A percentile compares a stretch with the other conserved stretches of the same genome.
Evolutionary conservation across 164 flowering plant genomes (phyloP).

Genomic region (Echeveria elegans): DNA sequence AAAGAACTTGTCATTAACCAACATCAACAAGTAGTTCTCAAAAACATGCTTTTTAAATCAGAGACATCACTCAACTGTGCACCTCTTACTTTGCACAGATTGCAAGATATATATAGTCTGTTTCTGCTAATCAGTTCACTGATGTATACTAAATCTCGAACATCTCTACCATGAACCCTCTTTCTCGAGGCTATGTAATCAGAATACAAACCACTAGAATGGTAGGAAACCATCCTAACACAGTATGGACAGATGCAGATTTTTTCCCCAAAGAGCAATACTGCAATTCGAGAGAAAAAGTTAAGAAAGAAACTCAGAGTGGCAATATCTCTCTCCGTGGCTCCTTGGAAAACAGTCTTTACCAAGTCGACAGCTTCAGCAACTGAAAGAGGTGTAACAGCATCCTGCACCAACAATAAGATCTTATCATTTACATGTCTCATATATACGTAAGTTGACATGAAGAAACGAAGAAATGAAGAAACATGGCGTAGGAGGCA

Average conservation of each 20-base stretch:
- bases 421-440: background rate
- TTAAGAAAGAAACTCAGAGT: slow-evolving; percentile 43
- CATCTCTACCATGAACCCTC: background rate
- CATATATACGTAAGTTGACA: background rate
- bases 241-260: background rate
- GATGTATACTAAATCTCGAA: background rate
- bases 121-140: too few species aligned
- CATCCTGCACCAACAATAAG: slow-evolving; percentile 53
- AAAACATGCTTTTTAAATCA: background rate
- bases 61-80: too few species aligned
- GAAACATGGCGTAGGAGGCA: background rate
- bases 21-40: background rate
- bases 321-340: slow-evolving; percentile 94
- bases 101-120: too few species aligned
- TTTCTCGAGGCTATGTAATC: background rate
- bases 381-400: slow-evolving; percentile 82
- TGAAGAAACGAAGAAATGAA: background rate
- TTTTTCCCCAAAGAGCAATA: too few species aligned
- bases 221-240: background rate
- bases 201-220: background rate
- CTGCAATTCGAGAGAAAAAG: background rate
- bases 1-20: background rate
- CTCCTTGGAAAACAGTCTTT: slow-evolving; percentile 86
- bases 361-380: slow-evolving; percentile 88
- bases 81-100: too few species aligned